Evolutionary conservation across 2,329 filamentous ascomycete genomes (phyloP).

Genomic region (Cordyceps tenuipes): DNA sequence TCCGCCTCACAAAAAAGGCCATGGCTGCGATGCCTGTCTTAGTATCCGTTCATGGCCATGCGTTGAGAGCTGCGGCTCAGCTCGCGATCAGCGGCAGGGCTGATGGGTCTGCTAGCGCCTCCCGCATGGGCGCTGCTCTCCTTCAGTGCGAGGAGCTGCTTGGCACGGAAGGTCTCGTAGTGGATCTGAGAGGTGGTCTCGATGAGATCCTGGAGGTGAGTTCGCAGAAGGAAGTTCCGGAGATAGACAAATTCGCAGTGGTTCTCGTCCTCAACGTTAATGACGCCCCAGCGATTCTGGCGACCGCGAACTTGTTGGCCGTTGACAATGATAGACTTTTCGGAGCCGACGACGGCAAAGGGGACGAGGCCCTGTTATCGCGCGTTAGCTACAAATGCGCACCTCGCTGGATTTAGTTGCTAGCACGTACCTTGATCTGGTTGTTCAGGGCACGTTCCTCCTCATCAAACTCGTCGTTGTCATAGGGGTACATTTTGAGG

Average conservation of each 20-base stretch:
- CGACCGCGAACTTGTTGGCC: slow-evolving; percentile 96
- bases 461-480: slow-evolving; percentile 97
- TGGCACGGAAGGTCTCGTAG: slow-evolving; percentile 99
- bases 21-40: slow-evolving; percentile 28
- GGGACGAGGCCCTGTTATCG: slow-evolving; percentile 71
- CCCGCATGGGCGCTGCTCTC: slow-evolving; percentile 81
- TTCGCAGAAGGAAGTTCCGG: slow-evolving; percentile 95
- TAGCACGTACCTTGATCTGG: slow-evolving; percentile 76
- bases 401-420: neutral
- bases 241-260: slow-evolving; percentile 99
- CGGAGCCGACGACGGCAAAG: slow-evolving; percentile 95
- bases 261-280: slow-evolving; percentile 98
- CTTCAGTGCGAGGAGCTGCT: slow-evolving; percentile 96
- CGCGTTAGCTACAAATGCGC: slow-evolving; percentile 25
- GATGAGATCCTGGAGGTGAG: slow-evolving; percentile 96
- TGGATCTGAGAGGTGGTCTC: slow-evolving; percentile 99
- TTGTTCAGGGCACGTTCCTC: slow-evolving; percentile 91
- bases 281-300: slow-evolving; percentile 98
- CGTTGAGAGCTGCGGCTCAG: slow-evolving; percentile 94
- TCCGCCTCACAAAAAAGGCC: neutral
- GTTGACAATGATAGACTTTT: slow-evolving; percentile 95
- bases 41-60: slow-evolving; percentile 99
- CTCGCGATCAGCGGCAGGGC: slow-evolving; percentile 87
- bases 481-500: slow-evolving; percentile 99
- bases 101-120: slow-evolving; percentile 81